Percentiles rank a stretch among this genome's conserved stretches.
phyloP scores from a whole-genome alignment of 805 yeast genomes.

The Candida ficus region DNA sequence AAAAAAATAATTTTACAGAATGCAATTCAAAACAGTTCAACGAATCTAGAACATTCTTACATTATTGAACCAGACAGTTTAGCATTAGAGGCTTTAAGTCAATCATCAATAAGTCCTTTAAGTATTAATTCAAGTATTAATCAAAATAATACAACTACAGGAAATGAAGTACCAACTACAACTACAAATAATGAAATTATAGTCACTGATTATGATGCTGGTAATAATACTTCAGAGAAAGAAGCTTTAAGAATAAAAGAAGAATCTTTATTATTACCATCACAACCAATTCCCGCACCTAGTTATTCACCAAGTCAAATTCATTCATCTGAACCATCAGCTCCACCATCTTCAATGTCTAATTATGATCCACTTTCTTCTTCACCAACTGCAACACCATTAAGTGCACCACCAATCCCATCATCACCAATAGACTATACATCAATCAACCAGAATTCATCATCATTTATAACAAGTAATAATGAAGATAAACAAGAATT shows the following conservation, averaged over 20 bases:
- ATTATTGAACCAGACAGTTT: slow-evolving; percentile 3
- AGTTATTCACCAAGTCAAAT: slow-evolving; percentile 10
- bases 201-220: not conserved
- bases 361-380: not conserved
- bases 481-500: slow-evolving; percentile 35
- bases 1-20: slow-evolving; percentile 10
- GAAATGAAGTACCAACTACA: too few species aligned
- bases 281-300: slow-evolving; percentile 38
- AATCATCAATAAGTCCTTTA: slow-evolving; percentile 23
- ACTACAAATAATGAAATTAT: not conserved
- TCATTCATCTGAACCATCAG: not conserved
- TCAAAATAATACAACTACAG: not conserved
- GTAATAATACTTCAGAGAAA: slow-evolving; percentile 41
- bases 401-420: slow-evolving; percentile 4
- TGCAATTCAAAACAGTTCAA: slow-evolving; percentile 2
- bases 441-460: not conserved
- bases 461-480: not conserved
- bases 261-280: slow-evolving; percentile 55
- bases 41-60: not conserved
- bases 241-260: slow-evolving; percentile 50
- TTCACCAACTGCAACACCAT: not conserved
- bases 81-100: slow-evolving; percentile 16
- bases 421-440: slow-evolving; percentile 2
- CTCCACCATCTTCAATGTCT: not conserved
- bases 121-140: slow-evolving; percentile 8